Percentiles rank a stretch among this genome's conserved stretches.
Conservation (phyloP, 331 rosid species). For the Acacia pycnantha region DNA sequence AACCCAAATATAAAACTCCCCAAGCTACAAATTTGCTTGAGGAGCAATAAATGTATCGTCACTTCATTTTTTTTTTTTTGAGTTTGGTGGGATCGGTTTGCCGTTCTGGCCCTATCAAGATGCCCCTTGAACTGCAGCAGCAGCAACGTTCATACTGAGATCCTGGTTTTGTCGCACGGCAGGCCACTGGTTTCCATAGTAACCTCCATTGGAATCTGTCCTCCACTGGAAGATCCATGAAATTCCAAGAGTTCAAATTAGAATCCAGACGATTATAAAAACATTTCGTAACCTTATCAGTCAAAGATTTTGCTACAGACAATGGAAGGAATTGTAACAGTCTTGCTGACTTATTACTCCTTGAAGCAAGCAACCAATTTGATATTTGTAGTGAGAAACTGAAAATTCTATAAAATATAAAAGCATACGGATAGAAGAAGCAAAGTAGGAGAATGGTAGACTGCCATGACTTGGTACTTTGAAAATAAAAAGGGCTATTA, state of each 20-base stretch:
- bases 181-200: constrained; percentile 64
- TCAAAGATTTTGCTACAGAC: neutral
- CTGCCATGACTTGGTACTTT: neutral
- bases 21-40: constrained; percentile 47
- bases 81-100: constrained; percentile 28
- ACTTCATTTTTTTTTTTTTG: constrained; percentile 27
- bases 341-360: neutral
- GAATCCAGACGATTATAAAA: constrained; percentile 15
- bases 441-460: neutral
- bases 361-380: neutral
- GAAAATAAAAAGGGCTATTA: neutral
- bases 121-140: constrained; percentile 68
- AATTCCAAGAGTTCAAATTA: constrained; percentile 15
- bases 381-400: neutral
- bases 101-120: constrained; percentile 37
- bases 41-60: constrained; percentile 52
- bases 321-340: neutral
- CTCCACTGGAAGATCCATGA: constrained; percentile 70
- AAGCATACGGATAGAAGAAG: neutral
- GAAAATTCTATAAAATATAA: neutral
- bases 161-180: constrained; percentile 60
- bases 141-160: constrained; percentile 53
- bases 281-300: neutral
- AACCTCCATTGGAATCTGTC: constrained; percentile 64
- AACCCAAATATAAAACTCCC: constrained; percentile 48